Conservation (phyloP, 306 rosid species). For the Vigna angularis region DNA sequence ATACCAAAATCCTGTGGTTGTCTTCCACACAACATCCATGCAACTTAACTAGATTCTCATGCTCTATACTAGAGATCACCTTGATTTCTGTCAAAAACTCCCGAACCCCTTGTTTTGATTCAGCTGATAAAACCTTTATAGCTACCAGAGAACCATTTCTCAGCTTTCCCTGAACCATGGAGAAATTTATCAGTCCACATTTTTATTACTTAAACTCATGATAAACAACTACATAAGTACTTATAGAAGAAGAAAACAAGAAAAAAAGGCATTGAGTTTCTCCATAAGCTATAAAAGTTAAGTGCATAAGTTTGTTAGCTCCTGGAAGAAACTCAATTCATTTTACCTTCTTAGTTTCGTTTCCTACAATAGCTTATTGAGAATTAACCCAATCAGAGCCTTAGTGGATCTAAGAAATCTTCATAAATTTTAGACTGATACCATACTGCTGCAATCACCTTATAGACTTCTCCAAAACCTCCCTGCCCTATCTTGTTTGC, state of each 20-base stretch:
- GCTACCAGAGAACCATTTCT: constrained; percentile 67
- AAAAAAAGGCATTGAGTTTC: neutral
- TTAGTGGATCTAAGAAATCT: constrained; percentile 13
- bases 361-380: neutral
- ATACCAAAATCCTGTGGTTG: constrained; percentile 78
- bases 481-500: constrained; percentile 80
- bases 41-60: constrained; percentile 80
- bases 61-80: constrained; percentile 71
- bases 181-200: constrained; percentile 20
- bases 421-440: neutral
- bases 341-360: neutral
- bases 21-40: constrained; percentile 81
- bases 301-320: neutral
- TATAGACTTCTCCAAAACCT: constrained; percentile 90
- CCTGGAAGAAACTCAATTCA: neutral
- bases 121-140: constrained; percentile 74
- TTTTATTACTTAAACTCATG: neutral
- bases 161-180: constrained; percentile 60
- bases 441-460: constrained; percentile 55
- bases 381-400: neutral
- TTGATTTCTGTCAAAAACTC: constrained; percentile 90
- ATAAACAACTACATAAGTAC: neutral
- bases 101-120: constrained; percentile 68
- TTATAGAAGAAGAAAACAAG: neutral
- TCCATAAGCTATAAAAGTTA: neutral